phyloP scores from a whole-genome alignment of 257 asterid genomes.

The Solanum paucissectum region DNA sequence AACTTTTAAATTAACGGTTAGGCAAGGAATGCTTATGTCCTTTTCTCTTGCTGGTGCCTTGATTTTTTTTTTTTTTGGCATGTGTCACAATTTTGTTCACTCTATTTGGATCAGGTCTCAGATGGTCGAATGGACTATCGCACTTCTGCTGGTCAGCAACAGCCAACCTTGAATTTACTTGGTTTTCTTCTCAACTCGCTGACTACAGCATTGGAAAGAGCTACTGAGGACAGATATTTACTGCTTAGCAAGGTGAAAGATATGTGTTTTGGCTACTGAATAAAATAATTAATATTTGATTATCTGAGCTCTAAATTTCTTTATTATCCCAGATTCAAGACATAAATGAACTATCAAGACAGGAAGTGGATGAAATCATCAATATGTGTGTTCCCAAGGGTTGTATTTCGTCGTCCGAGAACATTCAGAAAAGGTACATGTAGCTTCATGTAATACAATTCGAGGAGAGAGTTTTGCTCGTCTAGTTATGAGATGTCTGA shows the following conservation, averaged over 20 bases:
- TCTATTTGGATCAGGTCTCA: constrained; percentile 43
- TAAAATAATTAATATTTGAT: background rate
- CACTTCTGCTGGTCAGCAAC: constrained; percentile 50
- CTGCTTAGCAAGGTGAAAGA: constrained; percentile 67
- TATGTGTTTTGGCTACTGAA: background rate
- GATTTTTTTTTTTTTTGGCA: background rate
- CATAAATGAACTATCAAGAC: constrained; percentile 89
- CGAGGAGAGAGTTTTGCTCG: background rate
- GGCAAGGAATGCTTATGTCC: background rate
- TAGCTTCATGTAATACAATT: background rate
- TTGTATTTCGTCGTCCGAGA: constrained; percentile 54
- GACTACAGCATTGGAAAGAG: constrained; percentile 57
- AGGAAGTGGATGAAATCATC: constrained; percentile 90
- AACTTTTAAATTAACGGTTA: background rate
- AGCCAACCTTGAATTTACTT: constrained; percentile 61
- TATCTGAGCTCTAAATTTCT: background rate
- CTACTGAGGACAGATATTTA: constrained; percentile 73
- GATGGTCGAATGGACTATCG: constrained; percentile 40
- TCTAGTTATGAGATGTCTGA: background rate
- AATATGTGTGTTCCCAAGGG: constrained; percentile 46
- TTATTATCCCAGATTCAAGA: constrained; percentile 56
- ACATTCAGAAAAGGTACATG: constrained; percentile 64
- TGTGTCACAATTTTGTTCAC: background rate
- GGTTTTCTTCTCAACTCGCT: constrained; percentile 53
- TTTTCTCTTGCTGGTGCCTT: background rate